Conservation (phyloP, 2,329 filamentous ascomycete species). For the Beauveria brongniartii region DNA sequence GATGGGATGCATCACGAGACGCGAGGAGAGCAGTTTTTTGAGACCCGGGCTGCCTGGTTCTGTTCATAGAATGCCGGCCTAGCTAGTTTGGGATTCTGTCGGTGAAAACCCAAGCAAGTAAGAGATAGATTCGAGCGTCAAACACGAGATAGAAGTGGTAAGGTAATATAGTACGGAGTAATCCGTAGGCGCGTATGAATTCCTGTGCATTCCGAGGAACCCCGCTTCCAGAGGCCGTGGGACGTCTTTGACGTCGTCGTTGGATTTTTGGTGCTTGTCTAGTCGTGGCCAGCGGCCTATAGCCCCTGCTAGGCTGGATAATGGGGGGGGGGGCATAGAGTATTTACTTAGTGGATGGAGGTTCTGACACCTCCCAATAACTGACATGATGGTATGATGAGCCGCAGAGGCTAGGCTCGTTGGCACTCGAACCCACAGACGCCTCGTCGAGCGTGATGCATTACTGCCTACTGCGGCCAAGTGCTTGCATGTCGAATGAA, state of each 20-base stretch:
- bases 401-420: too few relatives aligned
- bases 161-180: neutral
- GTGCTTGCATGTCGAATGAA: too few relatives aligned
- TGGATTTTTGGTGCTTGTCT: neutral
- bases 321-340: too few relatives aligned
- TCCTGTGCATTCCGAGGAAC: constrained; percentile 5
- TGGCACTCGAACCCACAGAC: too few relatives aligned
- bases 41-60: neutral
- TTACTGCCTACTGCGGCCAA: too few relatives aligned
- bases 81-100: neutral
- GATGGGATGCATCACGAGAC: neutral
- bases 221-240: neutral
- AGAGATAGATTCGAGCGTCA: neutral
- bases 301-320: too few relatives aligned
- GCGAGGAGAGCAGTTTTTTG: neutral
- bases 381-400: too few relatives aligned
- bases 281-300: neutral
- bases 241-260: neutral
- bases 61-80: neutral
- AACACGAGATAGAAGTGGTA: neutral
- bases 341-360: too few relatives aligned
- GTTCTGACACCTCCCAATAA: too few relatives aligned
- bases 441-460: too few relatives aligned
- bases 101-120: neutral
- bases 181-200: neutral